Conservation (phyloP, 345 rosid genomes). For the Populus simonii region DNA sequence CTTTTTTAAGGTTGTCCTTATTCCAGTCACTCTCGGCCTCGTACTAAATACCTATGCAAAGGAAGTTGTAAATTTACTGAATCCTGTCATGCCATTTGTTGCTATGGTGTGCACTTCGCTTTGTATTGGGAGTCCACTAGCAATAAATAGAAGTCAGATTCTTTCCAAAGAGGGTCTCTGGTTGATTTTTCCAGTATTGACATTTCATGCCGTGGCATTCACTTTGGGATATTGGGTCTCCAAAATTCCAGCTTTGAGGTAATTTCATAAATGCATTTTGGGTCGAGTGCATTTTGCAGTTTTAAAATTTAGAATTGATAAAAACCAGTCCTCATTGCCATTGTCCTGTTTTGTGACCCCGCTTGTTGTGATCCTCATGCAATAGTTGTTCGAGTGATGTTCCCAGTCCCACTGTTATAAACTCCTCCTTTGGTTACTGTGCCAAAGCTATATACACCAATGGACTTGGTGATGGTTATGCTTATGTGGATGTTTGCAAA, state of each 20-base stretch:
- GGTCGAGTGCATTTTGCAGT: background rate
- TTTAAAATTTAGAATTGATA: background rate
- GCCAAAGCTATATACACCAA: too few relatives aligned
- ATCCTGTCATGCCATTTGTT: conserved; percentile 84
- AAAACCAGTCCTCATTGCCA: background rate
- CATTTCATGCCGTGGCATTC: conserved; percentile 79
- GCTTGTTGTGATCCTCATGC: background rate
- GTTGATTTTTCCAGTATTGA: conserved; percentile 69
- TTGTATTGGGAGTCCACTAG: conserved; percentile 95
- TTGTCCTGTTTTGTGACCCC: conserved; percentile 4
- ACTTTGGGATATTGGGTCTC: conserved; percentile 82
- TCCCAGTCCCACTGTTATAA: background rate
- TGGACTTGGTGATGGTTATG: too few relatives aligned
- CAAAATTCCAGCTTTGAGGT: conserved; percentile 72
- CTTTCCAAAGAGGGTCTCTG: conserved; percentile 64
- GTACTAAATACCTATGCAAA: conserved; percentile 81
- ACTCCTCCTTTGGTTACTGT: background rate
- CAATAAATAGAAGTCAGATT: conserved; percentile 73
- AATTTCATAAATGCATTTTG: conserved; percentile 15
- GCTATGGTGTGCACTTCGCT: conserved; percentile 89
- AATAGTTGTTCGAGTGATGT: background rate
- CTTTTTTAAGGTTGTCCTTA: conserved; percentile 70
- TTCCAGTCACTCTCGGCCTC: conserved; percentile 80
- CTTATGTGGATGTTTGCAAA: too few relatives aligned
- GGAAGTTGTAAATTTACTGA: conserved; percentile 61